Evolutionary conservation across 2,329 filamentous ascomycete species (phyloP).

Genomic region (Cercospora sp.): DNA sequence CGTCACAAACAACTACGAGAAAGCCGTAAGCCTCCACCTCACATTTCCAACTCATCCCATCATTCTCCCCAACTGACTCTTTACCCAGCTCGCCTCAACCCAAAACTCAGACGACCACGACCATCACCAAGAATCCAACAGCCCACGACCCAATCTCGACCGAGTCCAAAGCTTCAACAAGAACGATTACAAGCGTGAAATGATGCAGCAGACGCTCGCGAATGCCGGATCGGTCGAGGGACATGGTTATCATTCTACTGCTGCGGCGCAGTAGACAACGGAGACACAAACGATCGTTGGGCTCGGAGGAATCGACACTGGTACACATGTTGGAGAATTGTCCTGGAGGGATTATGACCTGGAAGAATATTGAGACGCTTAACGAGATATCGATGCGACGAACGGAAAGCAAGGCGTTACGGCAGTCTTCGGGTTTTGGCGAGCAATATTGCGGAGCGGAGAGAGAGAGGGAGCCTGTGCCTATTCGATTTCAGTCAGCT

Average conservation of each 20-base stretch:
- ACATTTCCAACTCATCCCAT: conserved; percentile 2
- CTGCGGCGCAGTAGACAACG: conserved; percentile 13
- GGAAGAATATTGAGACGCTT: neutral
- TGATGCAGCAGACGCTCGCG: conserved; percentile 34
- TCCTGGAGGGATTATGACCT: neutral
- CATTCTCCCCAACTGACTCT: too few relatives aligned
- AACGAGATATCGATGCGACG: neutral
- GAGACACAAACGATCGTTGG: too few relatives aligned
- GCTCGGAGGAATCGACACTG: too few relatives aligned
- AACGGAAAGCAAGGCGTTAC: neutral
- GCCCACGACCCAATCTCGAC: conserved; percentile 28
- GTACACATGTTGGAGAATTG: too few relatives aligned
- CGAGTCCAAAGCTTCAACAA: conserved; percentile 36
- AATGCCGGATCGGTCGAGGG: neutral
- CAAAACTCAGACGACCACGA: neutral
- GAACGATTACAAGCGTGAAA: conserved; percentile 35
- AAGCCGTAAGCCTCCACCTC: conserved; percentile 22
- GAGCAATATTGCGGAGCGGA: neutral
- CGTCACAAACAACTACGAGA: conserved; percentile 35
- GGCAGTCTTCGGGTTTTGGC: neutral
- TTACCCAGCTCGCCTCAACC: neutral
- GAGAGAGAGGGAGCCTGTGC: neutral
- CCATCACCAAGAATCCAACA: neutral
- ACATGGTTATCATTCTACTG: conserved; percentile 13
- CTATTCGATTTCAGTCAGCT: neutral